Conservation (phyloP, 73 alveolate species). For the Symbiodinium pilosum region DNA sequence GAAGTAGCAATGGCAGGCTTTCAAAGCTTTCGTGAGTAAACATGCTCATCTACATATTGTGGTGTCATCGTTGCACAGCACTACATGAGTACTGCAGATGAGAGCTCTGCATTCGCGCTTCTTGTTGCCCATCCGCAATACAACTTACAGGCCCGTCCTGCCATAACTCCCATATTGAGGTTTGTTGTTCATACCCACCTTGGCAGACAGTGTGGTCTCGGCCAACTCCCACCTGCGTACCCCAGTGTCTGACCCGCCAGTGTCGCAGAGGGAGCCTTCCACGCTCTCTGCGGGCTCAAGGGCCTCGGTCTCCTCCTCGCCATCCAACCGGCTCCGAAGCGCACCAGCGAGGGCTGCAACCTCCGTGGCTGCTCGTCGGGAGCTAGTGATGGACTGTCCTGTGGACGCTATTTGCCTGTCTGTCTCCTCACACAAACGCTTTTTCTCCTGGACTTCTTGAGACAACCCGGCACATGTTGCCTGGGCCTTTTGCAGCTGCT, state of each 20-base stretch:
- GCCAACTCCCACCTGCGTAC: neutral
- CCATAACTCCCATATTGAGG: too few relatives aligned
- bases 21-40: too few relatives aligned
- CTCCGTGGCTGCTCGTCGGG: neutral
- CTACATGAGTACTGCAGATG: too few relatives aligned
- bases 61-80: too few relatives aligned
- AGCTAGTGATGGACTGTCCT: neutral
- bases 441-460: neutral
- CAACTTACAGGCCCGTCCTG: too few relatives aligned
- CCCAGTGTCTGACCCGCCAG: neutral
- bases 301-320: neutral
- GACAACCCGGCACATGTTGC: neutral
- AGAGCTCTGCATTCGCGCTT: too few relatives aligned
- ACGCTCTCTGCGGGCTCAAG: neutral
- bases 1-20: too few relatives aligned
- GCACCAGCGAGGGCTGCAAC: constrained; percentile 1
- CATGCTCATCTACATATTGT: too few relatives aligned
- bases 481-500: neutral
- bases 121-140: too few relatives aligned
- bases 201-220: neutral
- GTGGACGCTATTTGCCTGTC: neutral
- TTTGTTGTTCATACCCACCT: too few relatives aligned
- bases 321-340: neutral
- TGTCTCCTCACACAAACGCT: neutral
- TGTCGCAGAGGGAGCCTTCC: constrained; percentile 1